Base-by-base conservation (phyloP, 2,329 filamentous ascomycete genomes). In the Dothidotthia symphoricarpi region DNA sequence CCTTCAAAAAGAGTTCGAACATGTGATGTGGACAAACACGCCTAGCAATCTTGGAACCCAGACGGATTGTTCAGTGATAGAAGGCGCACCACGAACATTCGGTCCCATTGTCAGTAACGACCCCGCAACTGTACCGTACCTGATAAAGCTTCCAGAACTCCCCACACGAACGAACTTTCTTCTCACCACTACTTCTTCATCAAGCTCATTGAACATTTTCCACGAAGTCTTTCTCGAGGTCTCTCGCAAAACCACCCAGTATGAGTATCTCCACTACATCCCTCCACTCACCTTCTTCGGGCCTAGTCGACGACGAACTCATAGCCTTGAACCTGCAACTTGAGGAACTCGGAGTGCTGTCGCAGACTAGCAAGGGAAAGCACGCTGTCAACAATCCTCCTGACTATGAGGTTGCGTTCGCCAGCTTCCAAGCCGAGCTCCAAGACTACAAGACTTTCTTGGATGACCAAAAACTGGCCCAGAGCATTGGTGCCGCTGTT, bases 281-380 rank as follows among this genome's bases (percentile, higher is more conserved):
- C 11, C 11, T 15, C 16, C 6, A 16, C 22, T 16, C 15, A 24
- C 41, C 48, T 39, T 28, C 51, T 14, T n/a, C n/a, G n/a, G 24
- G 9, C 7, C 10, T 1, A 16, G 14, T 57, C 1, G 55, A 60
- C 12, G 57, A 61, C 34, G 55, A 61, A 28, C 26, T 59, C 7
- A 28, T 38, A 6, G 59, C 59, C n/a, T 34, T 59, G 15, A 22
- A 45, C 3, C 38, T 62, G 5, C 59, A 62, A 28, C 25, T 62
- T 3, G 56, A 59, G 22, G 59, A 62, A 28, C 17, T 60, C 10
- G 34, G 33, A 0, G 3, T 40, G 3, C 28, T 28, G 14, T 16
- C 26, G 4, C 4, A 46, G 11, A 13, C 28, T 12, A 14, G 24
- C 0, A 62, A 62, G 27, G 57, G 46, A 2, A 62, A 62, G 17